Percentiles rank a stretch among this genome's conserved stretches.
phyloP scores from a whole-genome alignment of 208 protist genomes.

The Leishmania turanica region DNA sequence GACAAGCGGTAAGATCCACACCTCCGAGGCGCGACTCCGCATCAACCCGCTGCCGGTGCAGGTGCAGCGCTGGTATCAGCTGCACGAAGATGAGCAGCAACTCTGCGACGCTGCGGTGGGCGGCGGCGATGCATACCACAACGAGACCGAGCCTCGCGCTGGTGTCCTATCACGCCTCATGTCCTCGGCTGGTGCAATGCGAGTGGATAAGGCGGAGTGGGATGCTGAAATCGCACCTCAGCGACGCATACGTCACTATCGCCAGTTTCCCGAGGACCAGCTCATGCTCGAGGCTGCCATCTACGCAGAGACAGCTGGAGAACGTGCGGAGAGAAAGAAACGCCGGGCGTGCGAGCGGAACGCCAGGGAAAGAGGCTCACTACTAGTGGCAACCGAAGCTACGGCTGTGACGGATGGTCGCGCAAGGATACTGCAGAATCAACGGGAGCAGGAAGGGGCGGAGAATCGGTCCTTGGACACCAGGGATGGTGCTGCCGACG shows the following conservation, averaged over 20 bases:
- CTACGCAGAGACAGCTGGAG: conserved; percentile 8
- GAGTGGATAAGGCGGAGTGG: conserved; percentile 2
- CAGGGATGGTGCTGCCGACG: neutral
- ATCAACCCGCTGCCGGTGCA: conserved; percentile 60
- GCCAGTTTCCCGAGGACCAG: conserved; percentile 26
- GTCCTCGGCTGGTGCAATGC: conserved; percentile 14
- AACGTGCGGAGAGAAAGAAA: conserved; percentile 5
- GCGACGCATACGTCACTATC: conserved; percentile 22
- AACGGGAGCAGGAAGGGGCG: conserved; percentile 8
- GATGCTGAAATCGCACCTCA: conserved; percentile 7
- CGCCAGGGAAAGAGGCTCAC: neutral
- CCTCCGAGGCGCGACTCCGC: conserved; percentile 28
- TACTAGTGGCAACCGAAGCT: neutral
- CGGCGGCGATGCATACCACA: neutral
- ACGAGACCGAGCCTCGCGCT: neutral
- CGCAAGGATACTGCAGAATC: neutral
- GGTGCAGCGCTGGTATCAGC: conserved; percentile 51
- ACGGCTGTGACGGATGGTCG: neutral
- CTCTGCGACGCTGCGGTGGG: neutral
- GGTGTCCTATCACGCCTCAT: conserved; percentile 14
- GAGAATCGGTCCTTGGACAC: conserved; percentile 23
- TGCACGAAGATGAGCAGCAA: conserved; percentile 42
- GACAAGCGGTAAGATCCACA: conserved; percentile 27
- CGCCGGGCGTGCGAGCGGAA: neutral
- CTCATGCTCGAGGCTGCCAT: conserved; percentile 12